phyloP scores from a whole-genome alignment of 2,329 filamentous ascomycete species.

The Raffaelea albimanens region DNA sequence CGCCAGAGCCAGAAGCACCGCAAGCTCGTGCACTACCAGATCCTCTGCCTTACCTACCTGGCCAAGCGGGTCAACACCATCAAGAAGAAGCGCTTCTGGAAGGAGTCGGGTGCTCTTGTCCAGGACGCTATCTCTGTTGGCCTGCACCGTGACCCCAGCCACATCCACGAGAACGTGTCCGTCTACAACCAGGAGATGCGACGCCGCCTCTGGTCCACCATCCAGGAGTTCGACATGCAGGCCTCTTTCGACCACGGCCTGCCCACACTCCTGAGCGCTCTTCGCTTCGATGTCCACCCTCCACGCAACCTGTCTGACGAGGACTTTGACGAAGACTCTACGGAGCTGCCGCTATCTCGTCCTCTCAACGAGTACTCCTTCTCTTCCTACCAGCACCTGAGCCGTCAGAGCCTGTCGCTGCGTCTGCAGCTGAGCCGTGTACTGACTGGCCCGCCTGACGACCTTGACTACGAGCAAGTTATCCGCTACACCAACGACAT shows the following conservation, averaged over 20 bases:
- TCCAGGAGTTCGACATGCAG: constrained; percentile 54
- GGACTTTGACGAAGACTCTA: constrained; percentile 41
- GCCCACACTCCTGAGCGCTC: constrained; percentile 46
- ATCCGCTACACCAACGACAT: constrained; percentile 53
- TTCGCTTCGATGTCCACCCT: constrained; percentile 45
- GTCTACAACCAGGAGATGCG: constrained; percentile 55
- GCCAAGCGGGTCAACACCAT: constrained; percentile 53
- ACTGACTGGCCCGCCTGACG: constrained; percentile 42
- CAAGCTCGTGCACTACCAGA: constrained; percentile 50
- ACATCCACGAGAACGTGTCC: constrained; percentile 44
- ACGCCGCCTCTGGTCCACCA: constrained; percentile 49
- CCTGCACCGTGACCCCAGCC: constrained; percentile 49
- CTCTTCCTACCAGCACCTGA: constrained; percentile 48
- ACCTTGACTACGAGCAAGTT: constrained; percentile 52
- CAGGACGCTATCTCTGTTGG: constrained; percentile 50
- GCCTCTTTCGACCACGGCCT: constrained; percentile 52
- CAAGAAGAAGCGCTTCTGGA: constrained; percentile 56
- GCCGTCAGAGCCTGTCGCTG: constrained; percentile 44
- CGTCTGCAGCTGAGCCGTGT: constrained; percentile 49
- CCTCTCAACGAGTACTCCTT: constrained; percentile 45
- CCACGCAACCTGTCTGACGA: constrained; percentile 46
- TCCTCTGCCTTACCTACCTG: constrained; percentile 49
- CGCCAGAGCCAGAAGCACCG: constrained; percentile 53
- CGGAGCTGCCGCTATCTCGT: constrained; percentile 39
- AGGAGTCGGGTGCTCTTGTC: constrained; percentile 43